Evolutionary conservation across 495 filamentous ascomycete genomes (phyloP), one percentile per base, ranked within the genome.

Genomic region (Aspergillus ellipticus): DNA sequence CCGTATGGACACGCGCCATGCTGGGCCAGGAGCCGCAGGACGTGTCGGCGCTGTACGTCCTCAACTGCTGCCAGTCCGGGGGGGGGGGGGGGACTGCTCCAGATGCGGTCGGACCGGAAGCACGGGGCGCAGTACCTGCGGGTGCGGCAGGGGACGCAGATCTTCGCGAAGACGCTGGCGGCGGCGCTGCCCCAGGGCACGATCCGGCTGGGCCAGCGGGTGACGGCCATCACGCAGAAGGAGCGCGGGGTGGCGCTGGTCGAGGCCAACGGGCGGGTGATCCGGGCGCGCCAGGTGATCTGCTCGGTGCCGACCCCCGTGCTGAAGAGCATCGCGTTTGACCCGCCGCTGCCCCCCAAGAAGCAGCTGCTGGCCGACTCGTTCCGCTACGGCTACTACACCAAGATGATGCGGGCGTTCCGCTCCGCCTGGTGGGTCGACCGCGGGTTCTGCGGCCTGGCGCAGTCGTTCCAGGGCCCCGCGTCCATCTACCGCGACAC

Each of bases 41-140:
- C 7, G 52, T 82, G 20, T 74, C 68, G 42, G 72, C 74, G 6
- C 54, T 76, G 0, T 83, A 64, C 53, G 74, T 81, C 57, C 60
- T 84, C n/a, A 69, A 76, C 43, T 80, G 82, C 61, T 74, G 72
- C 66, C 69, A 71, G 52, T 66, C 66, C 21, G 72, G 73, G 2
- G 69, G 68, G 1, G 77, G 72, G 73, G 2, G 69, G 68, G 1
- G 77, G 79, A 0, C 54, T 82, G 4, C 35, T 73, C 16, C 59
- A 68, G 49, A 64, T 69, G 57, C 55, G 67, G 0, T 78, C 76
- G 0, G 75, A 79, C 49, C 35, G 61, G 3, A 67, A 69, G 19
- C 47, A 70, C 37, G 79, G 78, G 0, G 79, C 65, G 0, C 78
- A 80, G 49, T 66, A 77, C 51, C 64, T 79, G 22, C 64, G 77